A percentile compares a stretch with the other conserved stretches of the same genome.
phyloP scores from a whole-genome alignment of 192 early-diverging fungal species.

The Podila horticola region DNA sequence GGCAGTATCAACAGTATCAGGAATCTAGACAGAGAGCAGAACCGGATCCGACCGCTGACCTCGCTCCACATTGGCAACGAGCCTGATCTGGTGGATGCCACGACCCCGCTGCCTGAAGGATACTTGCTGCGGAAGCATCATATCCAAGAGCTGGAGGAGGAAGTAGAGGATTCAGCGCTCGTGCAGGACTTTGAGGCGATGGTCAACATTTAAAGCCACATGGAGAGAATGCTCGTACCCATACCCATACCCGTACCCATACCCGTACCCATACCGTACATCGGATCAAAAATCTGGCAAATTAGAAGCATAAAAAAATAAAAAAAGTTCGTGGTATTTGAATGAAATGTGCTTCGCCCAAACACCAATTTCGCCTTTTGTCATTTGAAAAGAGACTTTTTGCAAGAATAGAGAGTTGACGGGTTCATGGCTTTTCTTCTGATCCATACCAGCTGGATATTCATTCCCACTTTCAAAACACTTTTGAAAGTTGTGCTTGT shows the following conservation, averaged over 20 bases:
- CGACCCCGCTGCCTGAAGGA: conserved; percentile 6
- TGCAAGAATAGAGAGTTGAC: not conserved
- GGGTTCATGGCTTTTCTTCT: not conserved
- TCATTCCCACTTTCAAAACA: not conserved
- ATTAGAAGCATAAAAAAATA: too few species aligned
- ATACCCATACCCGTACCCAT: too few species aligned
- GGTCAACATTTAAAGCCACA: not conserved
- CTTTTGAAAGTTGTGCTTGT: not conserved
- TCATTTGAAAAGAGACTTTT: not conserved
- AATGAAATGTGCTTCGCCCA: not conserved
- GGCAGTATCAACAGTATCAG: conserved; percentile 35
- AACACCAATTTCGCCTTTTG: not conserved
- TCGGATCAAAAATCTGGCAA: too few species aligned
- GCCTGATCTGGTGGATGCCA: conserved; percentile 6
- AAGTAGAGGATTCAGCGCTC: not conserved
- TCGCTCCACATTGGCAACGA: conserved; percentile 13
- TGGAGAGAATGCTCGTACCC: too few species aligned
- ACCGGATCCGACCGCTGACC: conserved; percentile 15
- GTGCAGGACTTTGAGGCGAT: not conserved
- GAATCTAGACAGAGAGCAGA: conserved; percentile 28
- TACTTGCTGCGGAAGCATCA: conserved; percentile 34
- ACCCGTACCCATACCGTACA: too few species aligned
- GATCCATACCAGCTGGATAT: not conserved
- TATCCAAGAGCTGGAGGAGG: conserved; percentile 1
- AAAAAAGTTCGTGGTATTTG: not conserved